Conservation (phyloP, 1,284 basidiomycete species). For the Phaffia rhodozyma region DNA sequence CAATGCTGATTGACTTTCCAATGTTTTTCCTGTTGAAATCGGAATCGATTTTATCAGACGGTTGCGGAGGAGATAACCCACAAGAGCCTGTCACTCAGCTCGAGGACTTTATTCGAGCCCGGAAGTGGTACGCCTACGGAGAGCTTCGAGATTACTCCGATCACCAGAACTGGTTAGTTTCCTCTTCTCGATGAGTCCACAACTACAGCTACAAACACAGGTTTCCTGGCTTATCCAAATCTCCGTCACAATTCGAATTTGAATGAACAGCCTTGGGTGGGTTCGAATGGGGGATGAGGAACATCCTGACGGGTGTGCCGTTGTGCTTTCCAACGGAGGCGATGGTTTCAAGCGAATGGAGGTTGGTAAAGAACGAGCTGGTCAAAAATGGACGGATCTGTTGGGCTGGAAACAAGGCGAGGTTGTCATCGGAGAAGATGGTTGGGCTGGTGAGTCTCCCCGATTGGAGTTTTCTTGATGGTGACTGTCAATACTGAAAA, state of each 20-base stretch:
- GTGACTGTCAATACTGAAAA: not conserved
- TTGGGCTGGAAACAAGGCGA: conserved; percentile 45
- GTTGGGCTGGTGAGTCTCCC: conserved; percentile 41
- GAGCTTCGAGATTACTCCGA: conserved; percentile 42
- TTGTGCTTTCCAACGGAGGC: conserved; percentile 35
- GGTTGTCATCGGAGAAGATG: conserved; percentile 44
- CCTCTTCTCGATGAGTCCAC: not conserved
- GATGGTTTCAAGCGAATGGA: conserved; percentile 40
- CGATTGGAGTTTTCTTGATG: not conserved
- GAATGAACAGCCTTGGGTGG: conserved; percentile 39
- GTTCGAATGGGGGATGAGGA: conserved; percentile 41
- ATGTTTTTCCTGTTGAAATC: not conserved
- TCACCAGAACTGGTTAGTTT: conserved; percentile 36
- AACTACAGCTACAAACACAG: not conserved
- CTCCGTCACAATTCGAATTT: conserved; percentile 23
- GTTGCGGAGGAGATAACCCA: conserved; percentile 41
- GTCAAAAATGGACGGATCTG: conserved; percentile 46
- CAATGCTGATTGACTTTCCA: not conserved
- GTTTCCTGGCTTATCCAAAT: conserved; percentile 9
- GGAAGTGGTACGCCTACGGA: conserved; percentile 34
- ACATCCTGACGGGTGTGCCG: conserved; percentile 41
- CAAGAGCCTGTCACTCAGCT: conserved; percentile 37
- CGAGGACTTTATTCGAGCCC: conserved; percentile 41
- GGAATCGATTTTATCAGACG: conserved; percentile 26
- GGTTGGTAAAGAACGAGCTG: conserved; percentile 42